phyloP scores from a whole-genome alignment of 179 eudicot species.

The Beta lomatogona region DNA sequence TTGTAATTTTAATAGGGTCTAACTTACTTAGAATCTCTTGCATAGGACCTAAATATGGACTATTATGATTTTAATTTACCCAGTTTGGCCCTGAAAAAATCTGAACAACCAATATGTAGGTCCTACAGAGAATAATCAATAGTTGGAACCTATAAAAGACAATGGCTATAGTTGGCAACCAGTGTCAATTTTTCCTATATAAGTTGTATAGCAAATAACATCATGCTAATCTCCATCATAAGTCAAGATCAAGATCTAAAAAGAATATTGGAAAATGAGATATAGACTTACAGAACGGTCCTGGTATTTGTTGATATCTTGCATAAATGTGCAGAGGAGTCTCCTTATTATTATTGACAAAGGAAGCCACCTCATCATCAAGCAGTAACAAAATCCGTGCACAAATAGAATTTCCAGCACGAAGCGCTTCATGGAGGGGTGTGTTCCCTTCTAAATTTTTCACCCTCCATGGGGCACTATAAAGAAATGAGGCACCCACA shows the following conservation, averaged over 20 bases:
- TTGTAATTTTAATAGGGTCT: too few relatives aligned
- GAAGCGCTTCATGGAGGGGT: conserved; percentile 24
- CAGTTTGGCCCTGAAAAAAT: too few relatives aligned
- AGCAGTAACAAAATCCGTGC: conserved; percentile 7
- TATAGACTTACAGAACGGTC: conserved; percentile 6
- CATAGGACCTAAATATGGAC: too few relatives aligned
- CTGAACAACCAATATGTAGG: too few relatives aligned
- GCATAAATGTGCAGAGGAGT: conserved; percentile 22
- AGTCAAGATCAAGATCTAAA: neutral
- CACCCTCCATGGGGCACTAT: conserved; percentile 14
- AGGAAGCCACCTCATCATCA: neutral
- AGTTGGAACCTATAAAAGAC: too few relatives aligned
- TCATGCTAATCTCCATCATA: neutral
- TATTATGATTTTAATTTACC: too few relatives aligned
- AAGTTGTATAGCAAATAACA: neutral
- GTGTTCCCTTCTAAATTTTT: conserved; percentile 19
- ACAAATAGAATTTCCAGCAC: conserved; percentile 8
- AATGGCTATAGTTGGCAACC: too few relatives aligned
- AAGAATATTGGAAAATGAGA: neutral
- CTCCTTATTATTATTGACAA: conserved; percentile 7
- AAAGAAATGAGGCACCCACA: conserved; percentile 5
- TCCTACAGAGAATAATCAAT: too few relatives aligned
- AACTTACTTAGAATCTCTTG: too few relatives aligned
- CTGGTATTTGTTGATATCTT: conserved; percentile 1
- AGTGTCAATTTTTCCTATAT: too few relatives aligned